Evolutionary conservation across 2,329 filamentous ascomycete genomes (phyloP).

Genomic region (Pestalotiopsis fici): DNA sequence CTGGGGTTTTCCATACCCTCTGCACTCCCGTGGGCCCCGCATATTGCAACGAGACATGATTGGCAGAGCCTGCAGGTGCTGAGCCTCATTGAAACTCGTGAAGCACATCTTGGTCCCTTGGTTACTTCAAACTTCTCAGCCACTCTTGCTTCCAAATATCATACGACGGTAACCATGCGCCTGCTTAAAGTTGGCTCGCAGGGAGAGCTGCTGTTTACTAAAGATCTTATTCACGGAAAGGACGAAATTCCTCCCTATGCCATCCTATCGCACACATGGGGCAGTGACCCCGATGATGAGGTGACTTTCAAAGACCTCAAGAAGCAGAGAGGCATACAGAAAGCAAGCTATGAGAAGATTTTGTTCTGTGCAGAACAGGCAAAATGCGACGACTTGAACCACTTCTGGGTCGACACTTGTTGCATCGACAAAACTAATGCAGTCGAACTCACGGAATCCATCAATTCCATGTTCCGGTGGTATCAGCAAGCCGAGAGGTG

Average conservation of each 20-base stretch:
- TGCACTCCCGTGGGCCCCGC: no score
- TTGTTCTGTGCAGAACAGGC: constrained; percentile 14
- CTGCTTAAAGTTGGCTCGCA: background rate
- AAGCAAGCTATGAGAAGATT: constrained; percentile 12
- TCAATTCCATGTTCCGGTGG: constrained; percentile 13
- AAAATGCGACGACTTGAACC: background rate
- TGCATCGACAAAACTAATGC: constrained; percentile 8
- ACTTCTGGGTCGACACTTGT: constrained; percentile 7
- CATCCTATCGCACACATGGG: constrained; percentile 19
- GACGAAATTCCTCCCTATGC: constrained; percentile 11
- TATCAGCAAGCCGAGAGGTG: constrained; percentile 8
- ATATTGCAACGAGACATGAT: no score
- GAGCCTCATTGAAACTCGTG: no score
- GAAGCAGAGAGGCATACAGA: constrained; percentile 7
- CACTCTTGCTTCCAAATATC: no score
- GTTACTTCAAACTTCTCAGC: no score
- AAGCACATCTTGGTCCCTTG: no score
- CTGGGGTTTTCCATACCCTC: no score
- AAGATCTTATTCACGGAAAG: background rate
- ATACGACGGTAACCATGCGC: background rate
- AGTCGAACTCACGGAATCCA: background rate
- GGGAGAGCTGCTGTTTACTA: background rate
- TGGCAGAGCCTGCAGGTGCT: no score
- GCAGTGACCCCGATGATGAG: constrained; percentile 4
- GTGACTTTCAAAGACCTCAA: constrained; percentile 11